phyloP scores from a whole-genome alignment of 495 filamentous ascomycete species.

The Penicillium cosmopolitanum region DNA sequence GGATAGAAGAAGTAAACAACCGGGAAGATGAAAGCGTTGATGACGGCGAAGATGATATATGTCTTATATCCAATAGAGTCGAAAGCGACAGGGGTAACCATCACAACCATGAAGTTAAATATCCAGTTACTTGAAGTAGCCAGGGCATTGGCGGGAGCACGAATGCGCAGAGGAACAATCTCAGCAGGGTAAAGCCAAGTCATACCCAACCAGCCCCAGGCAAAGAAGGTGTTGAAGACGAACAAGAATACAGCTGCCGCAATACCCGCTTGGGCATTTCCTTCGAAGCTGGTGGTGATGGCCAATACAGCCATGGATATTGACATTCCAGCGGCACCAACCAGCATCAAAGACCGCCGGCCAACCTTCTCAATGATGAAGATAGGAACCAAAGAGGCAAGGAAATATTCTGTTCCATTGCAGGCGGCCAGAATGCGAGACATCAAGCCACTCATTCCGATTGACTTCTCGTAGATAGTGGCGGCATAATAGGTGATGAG shows the following conservation, averaged over 20 bases:
- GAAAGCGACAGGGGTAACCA: slow-evolving; percentile 74
- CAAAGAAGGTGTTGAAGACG: slow-evolving; percentile 77
- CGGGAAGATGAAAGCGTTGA: slow-evolving; percentile 73
- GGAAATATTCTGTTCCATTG: slow-evolving; percentile 75
- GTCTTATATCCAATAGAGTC: slow-evolving; percentile 68
- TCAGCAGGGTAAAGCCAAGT: slow-evolving; percentile 77
- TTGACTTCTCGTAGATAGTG: slow-evolving; percentile 63
- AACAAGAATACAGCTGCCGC: slow-evolving; percentile 67
- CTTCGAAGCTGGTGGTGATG: slow-evolving; percentile 42
- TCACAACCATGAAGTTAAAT: slow-evolving; percentile 64
- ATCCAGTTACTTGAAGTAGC: slow-evolving; percentile 59
- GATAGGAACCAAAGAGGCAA: slow-evolving; percentile 71
- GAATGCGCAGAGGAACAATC: slow-evolving; percentile 72
- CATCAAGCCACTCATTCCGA: slow-evolving; percentile 59
- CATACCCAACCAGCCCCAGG: slow-evolving; percentile 77
- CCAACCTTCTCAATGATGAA: slow-evolving; percentile 72
- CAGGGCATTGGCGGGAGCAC: slow-evolving; percentile 74
- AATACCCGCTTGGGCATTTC: slow-evolving; percentile 43
- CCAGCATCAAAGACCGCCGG: slow-evolving; percentile 70
- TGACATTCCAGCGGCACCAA: slow-evolving; percentile 70
- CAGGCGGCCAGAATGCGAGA: slow-evolving; percentile 70
- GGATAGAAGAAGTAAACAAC: slow-evolving; percentile 77
- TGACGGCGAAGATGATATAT: slow-evolving; percentile 80
- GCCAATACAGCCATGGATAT: slow-evolving; percentile 70
- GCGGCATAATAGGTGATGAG: slow-evolving; percentile 74